These are phyloP conservation scores for Trapa incisa DNA, from an alignment of 345 rosid species.

Conservation along the genomic window DNA sequence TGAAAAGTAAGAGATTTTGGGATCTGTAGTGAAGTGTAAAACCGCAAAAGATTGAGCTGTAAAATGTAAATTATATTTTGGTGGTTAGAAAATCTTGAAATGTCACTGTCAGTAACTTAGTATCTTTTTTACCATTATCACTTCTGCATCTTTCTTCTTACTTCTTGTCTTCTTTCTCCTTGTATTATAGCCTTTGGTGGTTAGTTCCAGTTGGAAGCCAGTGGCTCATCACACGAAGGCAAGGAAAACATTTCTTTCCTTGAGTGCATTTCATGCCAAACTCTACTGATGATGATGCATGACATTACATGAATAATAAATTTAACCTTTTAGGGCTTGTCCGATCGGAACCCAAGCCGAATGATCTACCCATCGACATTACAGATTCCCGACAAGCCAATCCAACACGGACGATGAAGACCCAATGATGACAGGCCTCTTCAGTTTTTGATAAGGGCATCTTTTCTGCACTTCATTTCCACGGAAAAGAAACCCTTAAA, in stretches of 20 bases:
- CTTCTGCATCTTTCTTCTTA: background rate
- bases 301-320: too few species aligned
- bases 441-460: background rate
- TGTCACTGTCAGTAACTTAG: background rate
- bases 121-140: background rate
- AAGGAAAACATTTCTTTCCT: too few species aligned
- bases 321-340: background rate
- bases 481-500: too few species aligned
- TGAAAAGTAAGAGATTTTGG: slow-evolving; percentile 1
- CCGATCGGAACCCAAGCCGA: background rate
- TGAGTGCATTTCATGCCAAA: too few species aligned
- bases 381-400: background rate
- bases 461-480: too few species aligned
- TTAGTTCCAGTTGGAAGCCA: background rate
- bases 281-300: background rate
- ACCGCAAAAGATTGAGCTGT: too few species aligned
- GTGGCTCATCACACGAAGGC: too few species aligned
- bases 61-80: slow-evolving; percentile 3
- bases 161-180: background rate
- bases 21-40: background rate
- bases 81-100: background rate
- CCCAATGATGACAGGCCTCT: background rate
- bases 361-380: background rate
- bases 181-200: background rate
- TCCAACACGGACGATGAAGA: background rate